These are phyloP conservation scores for Theileria luwenshuni DNA, from an alignment of 169 alveolate species.

Conservation along the genomic window DNA sequence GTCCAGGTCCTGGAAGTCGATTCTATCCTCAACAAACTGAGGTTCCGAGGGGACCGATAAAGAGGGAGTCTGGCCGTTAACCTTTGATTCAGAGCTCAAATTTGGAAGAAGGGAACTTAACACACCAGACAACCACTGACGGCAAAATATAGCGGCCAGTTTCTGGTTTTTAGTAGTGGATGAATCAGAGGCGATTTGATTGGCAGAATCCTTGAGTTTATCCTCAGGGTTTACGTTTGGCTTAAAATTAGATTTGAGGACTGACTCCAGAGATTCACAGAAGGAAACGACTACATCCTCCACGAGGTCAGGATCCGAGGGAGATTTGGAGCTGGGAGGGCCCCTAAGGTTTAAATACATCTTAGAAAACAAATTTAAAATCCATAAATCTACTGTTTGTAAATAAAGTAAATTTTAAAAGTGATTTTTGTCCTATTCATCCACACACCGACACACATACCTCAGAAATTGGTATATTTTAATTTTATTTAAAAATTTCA, in stretches of 20 bases:
- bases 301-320: slow-evolving; percentile 46
- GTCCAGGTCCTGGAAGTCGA: slow-evolving; percentile 30
- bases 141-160: slow-evolving; percentile 62
- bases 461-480: too few species aligned
- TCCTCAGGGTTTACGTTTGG: slow-evolving; percentile 29
- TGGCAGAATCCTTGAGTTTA: slow-evolving; percentile 15
- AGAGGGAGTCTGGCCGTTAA: background rate
- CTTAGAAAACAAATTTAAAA: background rate
- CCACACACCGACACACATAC: slow-evolving; percentile 14
- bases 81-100: slow-evolving; percentile 24
- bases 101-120: slow-evolving; percentile 42
- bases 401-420: background rate
- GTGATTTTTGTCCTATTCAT: slow-evolving; percentile 1
- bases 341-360: slow-evolving; percentile 13
- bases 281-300: slow-evolving; percentile 63
- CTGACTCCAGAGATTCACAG: slow-evolving; percentile 58
- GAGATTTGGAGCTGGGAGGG: slow-evolving; percentile 40
- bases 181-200: slow-evolving; percentile 2
- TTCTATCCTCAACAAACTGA: slow-evolving; percentile 37
- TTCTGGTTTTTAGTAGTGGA: slow-evolving; percentile 55
- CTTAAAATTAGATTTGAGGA: slow-evolving; percentile 53
- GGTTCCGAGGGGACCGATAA: slow-evolving; percentile 43
- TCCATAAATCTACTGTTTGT: too few species aligned
- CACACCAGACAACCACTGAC: slow-evolving; percentile 68
- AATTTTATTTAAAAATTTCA: too few species aligned